Evolutionary conservation across 129 eudicot genomes (phyloP).

Genomic region (Oenanthe sinensis): DNA sequence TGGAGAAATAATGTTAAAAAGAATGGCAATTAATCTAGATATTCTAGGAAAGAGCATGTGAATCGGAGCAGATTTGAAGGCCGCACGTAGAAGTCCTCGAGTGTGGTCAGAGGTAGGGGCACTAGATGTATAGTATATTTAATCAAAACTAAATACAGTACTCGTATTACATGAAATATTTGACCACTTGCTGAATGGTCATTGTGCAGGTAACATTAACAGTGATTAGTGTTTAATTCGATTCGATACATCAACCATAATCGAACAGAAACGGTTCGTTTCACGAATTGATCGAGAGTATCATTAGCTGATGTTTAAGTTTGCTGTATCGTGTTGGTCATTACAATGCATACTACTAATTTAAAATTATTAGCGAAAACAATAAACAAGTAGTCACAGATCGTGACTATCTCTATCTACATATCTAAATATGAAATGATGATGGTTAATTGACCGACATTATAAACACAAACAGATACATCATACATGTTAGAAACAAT

Average conservation of each 20-base stretch:
- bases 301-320: not conserved
- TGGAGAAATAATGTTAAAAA: too few relatives aligned
- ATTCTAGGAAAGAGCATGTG: conserved; percentile 7
- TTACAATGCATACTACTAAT: not conserved
- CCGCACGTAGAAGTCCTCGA: not conserved
- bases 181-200: too few relatives aligned
- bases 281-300: not conserved
- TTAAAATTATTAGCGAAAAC: not conserved
- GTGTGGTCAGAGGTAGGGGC: conserved; percentile 8
- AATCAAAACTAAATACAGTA: too few relatives aligned
- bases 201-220: not conserved
- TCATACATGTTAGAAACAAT: not conserved
- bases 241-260: too few relatives aligned
- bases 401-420: conserved; percentile 14
- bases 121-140: not conserved
- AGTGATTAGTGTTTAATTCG: too few relatives aligned
- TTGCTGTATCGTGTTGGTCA: not conserved
- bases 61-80: conserved; percentile 15
- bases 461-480: not conserved
- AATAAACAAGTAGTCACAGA: not conserved
- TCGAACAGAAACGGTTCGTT: too few relatives aligned
- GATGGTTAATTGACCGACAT: not conserved
- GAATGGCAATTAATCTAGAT: not conserved
- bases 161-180: too few relatives aligned
- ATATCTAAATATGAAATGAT: not conserved